Evolutionary conservation across 164 flowering plant genomes (phyloP), one percentile per base, ranked within the genome.

Genomic region (Dillenia turbinata): DNA sequence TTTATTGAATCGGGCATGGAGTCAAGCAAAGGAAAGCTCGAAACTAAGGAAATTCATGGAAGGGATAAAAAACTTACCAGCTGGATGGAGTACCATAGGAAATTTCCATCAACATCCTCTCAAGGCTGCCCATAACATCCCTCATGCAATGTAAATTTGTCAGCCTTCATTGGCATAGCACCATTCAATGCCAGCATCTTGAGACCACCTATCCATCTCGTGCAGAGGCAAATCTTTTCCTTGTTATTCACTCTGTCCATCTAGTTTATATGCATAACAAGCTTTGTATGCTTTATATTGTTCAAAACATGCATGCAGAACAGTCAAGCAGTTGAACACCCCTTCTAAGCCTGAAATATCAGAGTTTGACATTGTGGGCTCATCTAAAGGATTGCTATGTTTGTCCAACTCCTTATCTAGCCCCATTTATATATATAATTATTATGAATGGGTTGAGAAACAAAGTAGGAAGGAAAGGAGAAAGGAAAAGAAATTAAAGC

Each of bases 351-450:
- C 10, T 12, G 2, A 15, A 6, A 15, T 44, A 45, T 51, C 64
- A 6, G 62, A 65, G 45, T 71, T 71, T n/a, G 10, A 52, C 3
- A 33, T 67, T 9, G 60, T 67, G 8, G 66, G 66, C 10, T 67
- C 75, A 10, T 71, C 65, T 10, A 59, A 66, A 59, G 71, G 75
- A 13, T 49, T 71, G 48, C 14, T 67, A 3, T 71, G 75, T 55
- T 26, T 71, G 13, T 54, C 44, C 2, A 61, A 63, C 44, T 12
- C 71, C 1, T 13, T 16, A 4, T 8, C 0, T 4, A 47, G 49
- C 50, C 9, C 51, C 12, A 10, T 62, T 10, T 51, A 48, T 19
- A 11, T 67, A 12, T 62, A 52, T 24, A 65, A n/a, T n/a, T n/a
- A n/a, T n/a, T n/a, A n/a, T n/a, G n/a, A n/a, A n/a, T n/a, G n/a